phyloP scores from a whole-genome alignment of 352 stramenopile genomes.

The Phytophthora citrophthora region DNA sequence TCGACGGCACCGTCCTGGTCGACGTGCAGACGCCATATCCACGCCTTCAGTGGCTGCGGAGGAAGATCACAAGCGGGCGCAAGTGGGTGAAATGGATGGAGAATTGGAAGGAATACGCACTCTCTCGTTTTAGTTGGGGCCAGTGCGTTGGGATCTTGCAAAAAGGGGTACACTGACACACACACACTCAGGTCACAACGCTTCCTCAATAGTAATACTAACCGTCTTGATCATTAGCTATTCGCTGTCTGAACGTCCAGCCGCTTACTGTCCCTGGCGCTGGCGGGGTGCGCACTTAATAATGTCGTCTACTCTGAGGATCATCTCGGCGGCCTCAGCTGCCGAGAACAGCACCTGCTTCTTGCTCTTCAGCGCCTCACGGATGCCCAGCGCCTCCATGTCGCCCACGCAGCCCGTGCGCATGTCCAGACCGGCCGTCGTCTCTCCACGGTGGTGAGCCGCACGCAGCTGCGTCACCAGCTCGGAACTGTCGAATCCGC shows the following conservation, averaged over 20 bases:
- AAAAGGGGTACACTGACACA: neutral
- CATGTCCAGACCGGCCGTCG: constrained; percentile 97
- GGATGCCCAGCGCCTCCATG: constrained; percentile 98
- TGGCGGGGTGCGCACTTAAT: constrained; percentile 94
- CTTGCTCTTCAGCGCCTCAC: constrained; percentile 97
- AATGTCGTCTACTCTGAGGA: constrained; percentile 99
- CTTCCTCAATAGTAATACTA: constrained; percentile 25
- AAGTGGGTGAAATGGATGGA: constrained; percentile 4
- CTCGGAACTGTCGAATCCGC: constrained; percentile 98
- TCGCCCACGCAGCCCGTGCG: constrained; percentile 94
- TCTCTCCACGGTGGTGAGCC: constrained; percentile 92
- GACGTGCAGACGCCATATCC: constrained; percentile 1
- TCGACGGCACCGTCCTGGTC: neutral
- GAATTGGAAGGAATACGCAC: neutral
- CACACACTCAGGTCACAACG: no score
- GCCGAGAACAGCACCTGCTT: constrained; percentile 97
- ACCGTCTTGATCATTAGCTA: constrained; percentile 36
- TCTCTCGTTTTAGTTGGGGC: constrained; percentile 7
- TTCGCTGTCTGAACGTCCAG: constrained; percentile 16
- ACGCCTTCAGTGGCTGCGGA: neutral
- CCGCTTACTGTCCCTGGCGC: constrained; percentile 58
- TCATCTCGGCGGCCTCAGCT: constrained; percentile 99
- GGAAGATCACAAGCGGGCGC: constrained; percentile 5
- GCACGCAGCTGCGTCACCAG: constrained; percentile 96
- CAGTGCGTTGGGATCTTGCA: constrained; percentile 1